Conservation (phyloP, 169 alveolate species). For the Plasmodium berghei region DNA sequence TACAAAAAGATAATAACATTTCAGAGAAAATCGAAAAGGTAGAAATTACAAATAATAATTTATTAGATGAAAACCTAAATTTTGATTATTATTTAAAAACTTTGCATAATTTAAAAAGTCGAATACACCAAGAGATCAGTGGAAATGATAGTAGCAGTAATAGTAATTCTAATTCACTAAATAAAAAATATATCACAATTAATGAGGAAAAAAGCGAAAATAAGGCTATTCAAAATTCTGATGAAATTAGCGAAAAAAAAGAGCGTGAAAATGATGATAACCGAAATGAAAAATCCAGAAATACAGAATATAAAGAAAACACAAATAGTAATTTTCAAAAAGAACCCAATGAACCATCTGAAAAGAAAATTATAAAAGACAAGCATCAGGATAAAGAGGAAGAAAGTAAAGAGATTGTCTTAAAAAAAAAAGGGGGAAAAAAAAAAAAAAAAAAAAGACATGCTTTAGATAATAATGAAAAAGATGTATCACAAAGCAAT, state of each 20-base stretch:
- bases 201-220: not conserved
- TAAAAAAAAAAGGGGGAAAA: not conserved
- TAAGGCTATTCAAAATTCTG: not conserved
- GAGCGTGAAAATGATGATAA: not conserved
- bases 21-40: conserved; percentile 9
- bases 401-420: not conserved
- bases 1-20: conserved; percentile 2
- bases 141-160: conserved; percentile 7
- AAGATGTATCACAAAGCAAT: not conserved
- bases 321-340: no score
- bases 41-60: not conserved
- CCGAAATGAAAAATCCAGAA: no score
- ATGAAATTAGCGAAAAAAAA: not conserved
- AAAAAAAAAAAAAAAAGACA: not conserved
- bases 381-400: not conserved
- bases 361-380: not conserved
- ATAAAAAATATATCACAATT: not conserved
- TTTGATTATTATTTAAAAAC: conserved; percentile 35
- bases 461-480: not conserved
- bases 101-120: conserved; percentile 43
- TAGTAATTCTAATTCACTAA: not conserved
- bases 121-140: conserved; percentile 28
- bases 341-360: no score
- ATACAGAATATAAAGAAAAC: no score
- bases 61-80: conserved; percentile 29